Conservation (phyloP, 495 filamentous ascomycete genomes). For the Astrocystis sublimbata region DNA sequence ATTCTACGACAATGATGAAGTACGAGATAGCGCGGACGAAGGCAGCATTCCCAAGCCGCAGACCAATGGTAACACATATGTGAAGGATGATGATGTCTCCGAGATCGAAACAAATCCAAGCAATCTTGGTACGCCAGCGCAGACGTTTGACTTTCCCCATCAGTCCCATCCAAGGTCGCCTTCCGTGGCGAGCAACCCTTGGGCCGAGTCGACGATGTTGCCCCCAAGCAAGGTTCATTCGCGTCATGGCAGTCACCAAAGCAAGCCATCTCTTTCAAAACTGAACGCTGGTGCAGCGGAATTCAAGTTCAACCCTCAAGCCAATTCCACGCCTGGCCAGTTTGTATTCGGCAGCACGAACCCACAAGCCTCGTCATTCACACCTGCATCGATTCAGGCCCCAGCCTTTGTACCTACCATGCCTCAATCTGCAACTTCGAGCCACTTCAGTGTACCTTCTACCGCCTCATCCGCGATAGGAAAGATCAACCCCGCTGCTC, state of each 20-base stretch:
- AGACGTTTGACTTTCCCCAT: slow-evolving; percentile 42
- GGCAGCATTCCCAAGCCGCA: slow-evolving; percentile 33
- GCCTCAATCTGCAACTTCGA: slow-evolving; percentile 34
- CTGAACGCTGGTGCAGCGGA: slow-evolving; percentile 86
- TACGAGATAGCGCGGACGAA: slow-evolving; percentile 35
- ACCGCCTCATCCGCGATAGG: slow-evolving; percentile 30
- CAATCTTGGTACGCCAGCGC: slow-evolving; percentile 63
- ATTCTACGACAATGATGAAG: slow-evolving; percentile 47
- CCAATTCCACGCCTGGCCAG: slow-evolving; percentile 59
- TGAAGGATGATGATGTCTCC: slow-evolving; percentile 53
- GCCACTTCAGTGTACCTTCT: slow-evolving; percentile 42
- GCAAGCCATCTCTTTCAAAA: slow-evolving; percentile 69
- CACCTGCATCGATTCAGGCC: slow-evolving; percentile 30
- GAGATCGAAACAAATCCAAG: slow-evolving; percentile 79
- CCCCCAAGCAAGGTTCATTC: slow-evolving; percentile 36
- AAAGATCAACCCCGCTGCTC: slow-evolving; percentile 68
- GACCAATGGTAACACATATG: slow-evolving; percentile 32
- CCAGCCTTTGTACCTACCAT: slow-evolving; percentile 35
- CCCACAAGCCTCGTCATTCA: slow-evolving; percentile 53
- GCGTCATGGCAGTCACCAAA: slow-evolving; percentile 51
- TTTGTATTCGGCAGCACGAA: slow-evolving; percentile 55
- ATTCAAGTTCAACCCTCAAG: slow-evolving; percentile 77
- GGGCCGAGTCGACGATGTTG: slow-evolving; percentile 44
- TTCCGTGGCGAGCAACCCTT: slow-evolving; percentile 53
- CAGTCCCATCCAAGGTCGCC: slow-evolving; percentile 42